Evolutionary conservation across 108 stramenopile species (phyloP), one percentile per base, ranked within the genome.

Genomic region (Cyclostephanos invisitatus): DNA sequence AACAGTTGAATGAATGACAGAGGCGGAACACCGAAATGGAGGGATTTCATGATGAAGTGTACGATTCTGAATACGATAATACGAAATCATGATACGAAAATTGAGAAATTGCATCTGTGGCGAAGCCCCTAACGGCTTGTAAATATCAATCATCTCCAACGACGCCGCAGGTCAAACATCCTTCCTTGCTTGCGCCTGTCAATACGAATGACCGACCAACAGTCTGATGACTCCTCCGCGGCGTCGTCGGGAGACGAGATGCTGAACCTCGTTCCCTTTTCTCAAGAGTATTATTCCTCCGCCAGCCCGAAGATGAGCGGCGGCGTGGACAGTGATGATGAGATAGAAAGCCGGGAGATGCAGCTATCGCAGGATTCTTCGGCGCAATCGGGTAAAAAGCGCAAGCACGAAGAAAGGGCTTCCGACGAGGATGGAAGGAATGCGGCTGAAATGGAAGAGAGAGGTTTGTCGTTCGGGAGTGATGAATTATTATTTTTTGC

Each of bases 191-290:
- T n/a, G n/a, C n/a, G n/a, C n/a, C n/a, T n/a, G n/a, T n/a, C n/a
- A n/a, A n/a, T n/a, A n/a, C n/a, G n/a, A n/a, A 57, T 57, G 56
- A 14, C 29, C 29, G 56, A 57, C 17, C 27, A 29, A 17, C 56
- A 35, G 38, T 67, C 66, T 17, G 66, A 67, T 54, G 66, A 67
- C 15, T 53, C 51, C 10, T 55, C 66, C 51, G 51, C 35, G 35
- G 66, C 54, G 18, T 67, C 66, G 18, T 55, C 53, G 24, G 66
- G 66, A 20, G 66, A 67, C 38, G 66, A 67, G 38, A 67, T 67
- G 53, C 38, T 67, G 38, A 67, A 67, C 35, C 28, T 67, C 32
- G 35, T 53, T 0, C 51, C 51, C 35, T 67, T 67, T 54, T 67
- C 66, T 22, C 66, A 67, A 67, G 66, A 67, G 46, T n/a, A 35